Evolutionary conservation across 371 early-diverging fungal species (phyloP).

Genomic region (Apophysomyces trapeziformis): DNA sequence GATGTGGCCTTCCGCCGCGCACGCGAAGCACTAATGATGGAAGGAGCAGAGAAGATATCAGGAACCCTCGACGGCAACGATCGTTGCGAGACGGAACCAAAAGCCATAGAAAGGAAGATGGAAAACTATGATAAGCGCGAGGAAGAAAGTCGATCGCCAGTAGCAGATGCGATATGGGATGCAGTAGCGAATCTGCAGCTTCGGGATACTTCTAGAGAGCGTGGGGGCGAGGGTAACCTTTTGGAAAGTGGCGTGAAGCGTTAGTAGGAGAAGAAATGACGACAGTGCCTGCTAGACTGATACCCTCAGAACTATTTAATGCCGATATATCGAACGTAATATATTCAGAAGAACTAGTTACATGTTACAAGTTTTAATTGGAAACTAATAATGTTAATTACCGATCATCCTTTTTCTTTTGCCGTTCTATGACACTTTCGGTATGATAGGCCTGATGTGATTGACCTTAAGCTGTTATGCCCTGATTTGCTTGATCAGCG

Average conservation of each 20-base stretch:
- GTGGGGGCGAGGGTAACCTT: conserved; percentile 30
- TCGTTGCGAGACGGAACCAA: too few relatives aligned
- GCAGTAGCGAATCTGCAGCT: conserved; percentile 27
- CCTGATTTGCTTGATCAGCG: too few relatives aligned
- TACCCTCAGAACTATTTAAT: too few relatives aligned
- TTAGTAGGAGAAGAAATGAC: not conserved
- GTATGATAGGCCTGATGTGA: too few relatives aligned
- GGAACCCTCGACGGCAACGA: too few relatives aligned
- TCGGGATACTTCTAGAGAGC: conserved; percentile 24
- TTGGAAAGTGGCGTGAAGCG: conserved; percentile 10
- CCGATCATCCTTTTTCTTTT: not conserved
- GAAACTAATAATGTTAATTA: too few relatives aligned
- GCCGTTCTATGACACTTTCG: too few relatives aligned
- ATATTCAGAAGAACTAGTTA: not conserved
- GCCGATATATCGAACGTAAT: too few relatives aligned
- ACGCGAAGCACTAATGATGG: conserved; percentile 24
- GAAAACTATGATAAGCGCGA: conserved; percentile 8
- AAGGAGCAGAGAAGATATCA: not conserved
- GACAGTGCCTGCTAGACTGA: too few relatives aligned
- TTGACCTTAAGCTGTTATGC: too few relatives aligned
- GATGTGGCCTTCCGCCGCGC: conserved; percentile 43
- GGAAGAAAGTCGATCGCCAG: not conserved
- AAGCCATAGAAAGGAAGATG: not conserved
- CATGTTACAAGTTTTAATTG: not conserved
- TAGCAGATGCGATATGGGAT: conserved; percentile 6